Evolutionary conservation across 2,329 filamentous ascomycete genomes (phyloP).

Genomic region (Arachnomyces sp.): DNA sequence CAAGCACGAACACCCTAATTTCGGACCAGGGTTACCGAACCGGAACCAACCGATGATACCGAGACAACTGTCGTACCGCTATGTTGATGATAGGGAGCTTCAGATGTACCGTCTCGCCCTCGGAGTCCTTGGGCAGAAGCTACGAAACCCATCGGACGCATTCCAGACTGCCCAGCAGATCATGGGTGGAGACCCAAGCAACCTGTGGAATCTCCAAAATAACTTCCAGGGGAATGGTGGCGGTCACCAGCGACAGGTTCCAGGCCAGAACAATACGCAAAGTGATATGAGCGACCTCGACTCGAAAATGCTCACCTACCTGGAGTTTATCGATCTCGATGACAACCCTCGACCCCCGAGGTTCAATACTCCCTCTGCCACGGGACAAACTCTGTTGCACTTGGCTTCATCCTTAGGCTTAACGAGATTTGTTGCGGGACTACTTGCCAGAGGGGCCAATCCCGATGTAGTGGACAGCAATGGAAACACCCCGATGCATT

Average conservation of each 20-base stretch:
- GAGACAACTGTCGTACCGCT: constrained; percentile 57
- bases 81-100: constrained; percentile 46
- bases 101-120: constrained; percentile 39
- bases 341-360: constrained; percentile 60
- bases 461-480: constrained; percentile 66
- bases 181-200: constrained; percentile 37
- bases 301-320: constrained; percentile 58
- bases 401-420: constrained; percentile 68
- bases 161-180: constrained; percentile 42
- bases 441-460: constrained; percentile 69
- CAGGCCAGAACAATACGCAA: constrained; percentile 32
- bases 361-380: constrained; percentile 56
- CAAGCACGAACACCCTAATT: constrained; percentile 46
- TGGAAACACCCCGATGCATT: constrained; percentile 73
- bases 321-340: constrained; percentile 73
- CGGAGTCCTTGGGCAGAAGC: constrained; percentile 39
- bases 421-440: constrained; percentile 64
- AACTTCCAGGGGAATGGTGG: constrained; percentile 32
- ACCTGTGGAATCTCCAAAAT: constrained; percentile 41
- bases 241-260: constrained; percentile 37
- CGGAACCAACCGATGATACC: constrained; percentile 33
- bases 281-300: constrained; percentile 50
- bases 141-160: constrained; percentile 39
- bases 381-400: constrained; percentile 70
- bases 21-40: constrained; percentile 22